These are phyloP conservation scores for Biscogniauxia sp. DNA, from an alignment of 2,329 filamentous ascomycete genomes.

Conservation along the genomic window DNA sequence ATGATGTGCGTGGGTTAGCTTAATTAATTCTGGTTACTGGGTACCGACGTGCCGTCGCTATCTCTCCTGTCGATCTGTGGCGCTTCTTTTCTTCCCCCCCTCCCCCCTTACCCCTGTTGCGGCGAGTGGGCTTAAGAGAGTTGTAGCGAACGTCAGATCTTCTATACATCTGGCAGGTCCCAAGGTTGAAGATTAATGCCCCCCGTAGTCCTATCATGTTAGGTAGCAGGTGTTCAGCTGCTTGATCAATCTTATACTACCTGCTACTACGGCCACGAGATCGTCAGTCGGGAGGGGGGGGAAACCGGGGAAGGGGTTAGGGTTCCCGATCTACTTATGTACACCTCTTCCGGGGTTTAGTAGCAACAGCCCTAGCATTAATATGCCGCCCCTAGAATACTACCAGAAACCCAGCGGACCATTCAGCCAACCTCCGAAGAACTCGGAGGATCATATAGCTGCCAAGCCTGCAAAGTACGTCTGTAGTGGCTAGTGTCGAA, in stretches of 20 bases:
- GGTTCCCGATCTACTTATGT: neutral
- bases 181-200: neutral
- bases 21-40: neutral
- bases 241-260: neutral
- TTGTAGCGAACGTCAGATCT: neutral
- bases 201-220: neutral
- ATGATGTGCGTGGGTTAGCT: neutral
- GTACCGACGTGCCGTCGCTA: neutral
- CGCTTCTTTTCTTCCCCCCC: no score
- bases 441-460: neutral
- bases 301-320: no score
- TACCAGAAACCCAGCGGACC: neutral
- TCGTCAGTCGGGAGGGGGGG: neutral
- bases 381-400: neutral
- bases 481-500: neutral
- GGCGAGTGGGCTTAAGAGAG: neutral
- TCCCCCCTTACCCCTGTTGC: neutral
- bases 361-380: neutral
- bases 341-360: neutral
- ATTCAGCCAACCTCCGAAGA: neutral
- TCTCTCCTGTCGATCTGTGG: neutral
- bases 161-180: neutral
- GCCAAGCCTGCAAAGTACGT: neutral
- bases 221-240: neutral
- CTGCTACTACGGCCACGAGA: neutral